These are phyloP conservation scores for Zasmidium citrigriseum DNA, from an alignment of 2,329 filamentous ascomycete species.

Conservation along the genomic window DNA sequence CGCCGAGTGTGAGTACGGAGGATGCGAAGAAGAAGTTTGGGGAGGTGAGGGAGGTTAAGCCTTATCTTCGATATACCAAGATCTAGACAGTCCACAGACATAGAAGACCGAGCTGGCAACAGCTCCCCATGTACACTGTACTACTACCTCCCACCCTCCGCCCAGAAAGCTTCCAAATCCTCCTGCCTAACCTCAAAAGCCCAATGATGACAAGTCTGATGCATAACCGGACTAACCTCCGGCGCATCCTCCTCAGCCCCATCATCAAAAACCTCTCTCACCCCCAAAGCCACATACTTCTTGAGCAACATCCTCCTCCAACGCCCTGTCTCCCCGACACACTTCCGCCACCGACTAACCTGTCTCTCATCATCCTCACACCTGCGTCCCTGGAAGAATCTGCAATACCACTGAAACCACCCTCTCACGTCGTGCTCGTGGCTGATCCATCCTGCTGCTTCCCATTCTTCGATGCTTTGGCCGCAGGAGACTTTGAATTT, in stretches of 20 bases:
- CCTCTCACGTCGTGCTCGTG: conserved; percentile 55
- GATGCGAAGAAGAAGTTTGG: conserved; percentile 88
- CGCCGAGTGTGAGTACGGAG: conserved; percentile 77
- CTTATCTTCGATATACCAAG: conserved; percentile 71
- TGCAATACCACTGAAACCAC: conserved; percentile 61
- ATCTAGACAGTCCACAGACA: conserved; percentile 16
- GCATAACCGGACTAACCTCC: conserved; percentile 57
- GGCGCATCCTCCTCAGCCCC: conserved; percentile 40
- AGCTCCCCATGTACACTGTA: not conserved
- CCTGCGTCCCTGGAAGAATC: conserved; percentile 53
- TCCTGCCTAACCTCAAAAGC: conserved; percentile 55
- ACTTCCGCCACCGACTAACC: conserved; percentile 54
- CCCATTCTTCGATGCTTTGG: conserved; percentile 58
- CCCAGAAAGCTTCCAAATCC: conserved; percentile 52
- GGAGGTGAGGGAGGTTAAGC: conserved; percentile 63
- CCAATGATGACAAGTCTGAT: conserved; percentile 61
- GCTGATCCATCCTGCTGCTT: conserved; percentile 57
- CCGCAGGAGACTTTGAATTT: conserved; percentile 56
- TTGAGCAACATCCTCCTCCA: conserved; percentile 56
- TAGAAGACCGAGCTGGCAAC: not conserved
- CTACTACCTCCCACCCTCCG: conserved; percentile 15
- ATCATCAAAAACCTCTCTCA: conserved; percentile 52
- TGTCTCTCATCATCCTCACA: conserved; percentile 57
- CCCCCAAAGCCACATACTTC: conserved; percentile 51
- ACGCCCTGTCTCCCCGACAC: conserved; percentile 53